Evolutionary conservation across 2,329 filamentous ascomycete genomes (phyloP).

Genomic region (Colletotrichum lentis): DNA sequence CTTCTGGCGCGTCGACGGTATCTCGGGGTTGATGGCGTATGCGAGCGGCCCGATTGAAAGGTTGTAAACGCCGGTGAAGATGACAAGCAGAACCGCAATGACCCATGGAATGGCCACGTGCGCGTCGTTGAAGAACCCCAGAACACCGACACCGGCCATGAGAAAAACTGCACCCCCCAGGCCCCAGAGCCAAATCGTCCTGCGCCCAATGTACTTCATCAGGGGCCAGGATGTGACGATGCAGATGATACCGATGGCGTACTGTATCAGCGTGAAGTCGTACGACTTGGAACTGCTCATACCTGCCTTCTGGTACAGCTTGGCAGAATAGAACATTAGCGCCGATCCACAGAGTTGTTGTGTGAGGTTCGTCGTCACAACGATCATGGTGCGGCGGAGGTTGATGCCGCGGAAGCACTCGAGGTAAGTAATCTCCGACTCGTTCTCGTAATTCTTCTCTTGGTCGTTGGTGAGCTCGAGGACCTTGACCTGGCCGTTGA

Average conservation of each 20-base stretch:
- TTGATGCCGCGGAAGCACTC: conserved; percentile 48
- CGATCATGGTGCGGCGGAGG: conserved; percentile 50
- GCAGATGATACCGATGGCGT: conserved; percentile 52
- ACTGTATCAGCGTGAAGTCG: conserved; percentile 55
- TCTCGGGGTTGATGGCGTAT: conserved; percentile 56
- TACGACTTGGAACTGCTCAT: conserved; percentile 52
- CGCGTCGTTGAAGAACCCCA: conserved; percentile 42
- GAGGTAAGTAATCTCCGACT: conserved; percentile 43
- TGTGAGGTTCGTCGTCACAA: conserved; percentile 60
- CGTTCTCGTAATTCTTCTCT: conserved; percentile 39
- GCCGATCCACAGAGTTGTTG: conserved; percentile 62
- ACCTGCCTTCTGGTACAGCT: conserved; percentile 60
- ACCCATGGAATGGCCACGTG: conserved; percentile 43
- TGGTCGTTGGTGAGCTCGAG: conserved; percentile 50
- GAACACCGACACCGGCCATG: conserved; percentile 49
- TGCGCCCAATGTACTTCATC: conserved; percentile 52
- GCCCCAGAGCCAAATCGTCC: conserved; percentile 54
- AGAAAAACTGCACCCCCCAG: conserved; percentile 47
- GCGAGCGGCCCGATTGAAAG: conserved; percentile 51
- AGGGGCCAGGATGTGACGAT: conserved; percentile 55
- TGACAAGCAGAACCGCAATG: conserved; percentile 49
- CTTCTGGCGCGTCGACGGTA: conserved; percentile 41
- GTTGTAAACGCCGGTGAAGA: conserved; percentile 54
- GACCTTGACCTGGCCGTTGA: conserved; percentile 48
- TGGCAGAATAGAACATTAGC: conserved; percentile 62